Base-by-base conservation (phyloP, 1,139 yeast species). In the Zygotorulaspora mrakii region DNA sequence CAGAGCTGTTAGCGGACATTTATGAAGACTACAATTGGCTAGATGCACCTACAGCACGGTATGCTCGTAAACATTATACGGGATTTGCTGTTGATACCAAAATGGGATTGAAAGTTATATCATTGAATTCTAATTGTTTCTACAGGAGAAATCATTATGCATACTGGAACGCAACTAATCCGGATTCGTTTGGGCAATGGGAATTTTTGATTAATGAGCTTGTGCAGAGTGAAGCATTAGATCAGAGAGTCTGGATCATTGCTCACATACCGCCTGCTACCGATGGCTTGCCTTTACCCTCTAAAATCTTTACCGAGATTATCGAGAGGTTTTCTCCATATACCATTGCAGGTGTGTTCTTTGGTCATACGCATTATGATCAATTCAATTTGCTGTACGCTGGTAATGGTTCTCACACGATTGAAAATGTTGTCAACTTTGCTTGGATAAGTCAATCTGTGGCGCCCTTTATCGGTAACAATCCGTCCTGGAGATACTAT, bases 401-500 rank as follows among this genome's bases (percentile, higher is more conserved):
- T 11, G 49, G 65, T 20, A 54, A 67, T 17, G 64, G 66, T 40
- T 20, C 22, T 9, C 6, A 20, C 6, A 65, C 68, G 10, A 66
- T 66, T 18, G 69, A 66, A 2, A 69, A 69, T 33, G 76, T 75
- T 2, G 51, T 79, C 20, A 71, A 73, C 53, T 67, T 74, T 65
- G 80, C 83, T 0, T 82, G 82, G 82, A 71, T 81, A 39, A 70
- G 74, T 1, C 87, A 78, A 48, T 76, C 85, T 1, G 71, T 82
- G 29, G 79, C 88, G n/a, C 87, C 88, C 7, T 67, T 70, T 50
- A 62, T 67, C 7, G 67, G 76, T 47, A 68, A 68, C 50, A 82
- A 82, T 57, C 88, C 88, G n/a, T 71, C 80, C 17, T 82, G 85
- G 83, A 71, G 84, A 58, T 79, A 79, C 62, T 82, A 82, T 54